Evolutionary conservation across 805 yeast species (phyloP), one percentile per base, ranked within the genome.

Genomic region (Ogataea ganodermae): DNA sequence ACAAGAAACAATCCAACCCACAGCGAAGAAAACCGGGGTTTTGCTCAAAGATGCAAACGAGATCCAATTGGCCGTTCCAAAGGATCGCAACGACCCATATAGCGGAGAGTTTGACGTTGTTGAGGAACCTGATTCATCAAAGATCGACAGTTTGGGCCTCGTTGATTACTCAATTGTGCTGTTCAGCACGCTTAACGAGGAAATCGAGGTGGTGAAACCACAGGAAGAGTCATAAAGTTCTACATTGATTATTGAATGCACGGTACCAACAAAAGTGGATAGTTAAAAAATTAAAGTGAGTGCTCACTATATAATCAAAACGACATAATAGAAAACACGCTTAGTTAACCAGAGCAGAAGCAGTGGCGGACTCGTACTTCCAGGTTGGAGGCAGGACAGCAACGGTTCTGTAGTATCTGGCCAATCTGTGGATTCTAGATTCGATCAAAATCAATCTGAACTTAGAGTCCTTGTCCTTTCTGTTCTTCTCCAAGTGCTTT

Each of bases 311-410:
- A 53, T 50, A 49, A 49, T 43, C 44, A 43, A 50, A 44, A 43
- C 30, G 33, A 47, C 31, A 51, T 43, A 52, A 46, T 48, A 48
- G 58, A 68, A 20, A 45, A 45, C 44, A 37, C 27, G 69, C 72
- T 79, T 90, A 94, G 88, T 92, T 92, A 72, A 94, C 99, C 79
- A 94, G 85, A 78, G 99, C 96, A 70, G 99, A 94, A 73, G 99
- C 99, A 73, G 99, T 94, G 74, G 99, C 96, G 66, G 99, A 92
- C 84, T 94, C 99, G 96, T 88, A 94, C 83, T 94, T 94, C 99
- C 99, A 94, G 94, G 87, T 91, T 75, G 99, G 98, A 69, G 99
- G 99, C 73, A 94, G 86, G 70, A 94, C 98, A 72, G 96, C 82
- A 69, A 89, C 96, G 69, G 97, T 89, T 89, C 97, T 92, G 97